Evolutionary conservation across 2,329 filamentous ascomycete species (phyloP).

Genomic region (Aspergillus bombycis): DNA sequence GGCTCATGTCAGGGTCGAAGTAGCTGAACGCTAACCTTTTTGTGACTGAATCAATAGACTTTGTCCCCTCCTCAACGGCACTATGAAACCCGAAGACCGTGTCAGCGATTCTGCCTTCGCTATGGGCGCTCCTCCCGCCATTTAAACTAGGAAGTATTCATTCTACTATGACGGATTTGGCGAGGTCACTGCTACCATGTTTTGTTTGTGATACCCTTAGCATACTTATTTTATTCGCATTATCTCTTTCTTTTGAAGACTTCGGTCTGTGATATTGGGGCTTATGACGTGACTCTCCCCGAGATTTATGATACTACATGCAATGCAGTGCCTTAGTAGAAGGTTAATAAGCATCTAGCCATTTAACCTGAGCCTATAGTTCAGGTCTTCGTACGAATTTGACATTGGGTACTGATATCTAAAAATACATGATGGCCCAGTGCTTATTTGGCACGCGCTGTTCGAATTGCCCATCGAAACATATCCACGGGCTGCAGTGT

Average conservation of each 20-base stretch:
- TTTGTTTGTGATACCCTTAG: constrained; percentile 20
- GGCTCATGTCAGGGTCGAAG: neutral
- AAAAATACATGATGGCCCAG: constrained; percentile 9
- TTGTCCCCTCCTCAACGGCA: constrained; percentile 83
- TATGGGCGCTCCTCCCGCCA: constrained; percentile 46
- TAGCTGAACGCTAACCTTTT: constrained; percentile 9
- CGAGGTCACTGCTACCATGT: constrained; percentile 1
- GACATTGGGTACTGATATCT: constrained; percentile 17
- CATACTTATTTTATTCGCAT: neutral
- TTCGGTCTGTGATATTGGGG: neutral
- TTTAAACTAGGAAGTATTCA: constrained; percentile 16
- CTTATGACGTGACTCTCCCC: neutral
- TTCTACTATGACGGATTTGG: neutral
- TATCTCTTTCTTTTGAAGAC: neutral
- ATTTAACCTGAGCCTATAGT: neutral
- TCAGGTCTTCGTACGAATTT: neutral
- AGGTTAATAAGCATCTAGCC: neutral
- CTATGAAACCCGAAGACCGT: constrained; percentile 63
- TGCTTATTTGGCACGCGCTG: neutral
- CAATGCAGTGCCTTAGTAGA: neutral
- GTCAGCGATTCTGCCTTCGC: constrained; percentile 51
- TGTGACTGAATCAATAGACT: constrained; percentile 55
- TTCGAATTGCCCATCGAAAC: neutral
- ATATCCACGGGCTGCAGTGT: neutral
- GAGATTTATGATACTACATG: neutral